A percentile compares a stretch with the other conserved stretches of the same genome.
Conservation (phyloP, 1,139 yeast genomes). For the Pneumocystis sp. region DNA sequence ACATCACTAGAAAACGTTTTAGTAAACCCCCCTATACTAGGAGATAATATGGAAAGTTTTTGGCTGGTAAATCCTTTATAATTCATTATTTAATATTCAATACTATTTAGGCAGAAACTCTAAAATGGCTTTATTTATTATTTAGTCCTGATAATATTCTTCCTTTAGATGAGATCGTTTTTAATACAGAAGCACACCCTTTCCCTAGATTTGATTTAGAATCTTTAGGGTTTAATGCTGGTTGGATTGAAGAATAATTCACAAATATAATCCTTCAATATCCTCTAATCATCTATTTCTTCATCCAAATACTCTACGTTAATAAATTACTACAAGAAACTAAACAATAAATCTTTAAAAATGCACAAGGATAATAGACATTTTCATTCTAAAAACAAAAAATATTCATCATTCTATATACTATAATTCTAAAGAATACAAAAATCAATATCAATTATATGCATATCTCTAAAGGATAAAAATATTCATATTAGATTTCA, state of each 20-base stretch:
- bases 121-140: slow-evolving; percentile 70
- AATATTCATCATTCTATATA: background rate
- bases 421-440: no score
- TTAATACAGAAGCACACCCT: slow-evolving; percentile 92
- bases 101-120: slow-evolving; percentile 48
- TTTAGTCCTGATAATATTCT: slow-evolving; percentile 29
- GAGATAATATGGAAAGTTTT: slow-evolving; percentile 77
- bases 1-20: slow-evolving; percentile 56
- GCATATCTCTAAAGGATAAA: background rate
- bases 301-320: no score
- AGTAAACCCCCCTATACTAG: slow-evolving; percentile 29
- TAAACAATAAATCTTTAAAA: background rate
- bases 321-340: no score
- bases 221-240: background rate
- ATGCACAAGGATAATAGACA: background rate
- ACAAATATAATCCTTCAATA: background rate
- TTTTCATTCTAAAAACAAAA: background rate
- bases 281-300: background rate
- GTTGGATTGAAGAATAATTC: background rate
- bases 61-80: slow-evolving; percentile 37
- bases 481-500: background rate
- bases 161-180: slow-evolving; percentile 41
- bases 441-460: no score
- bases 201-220: background rate
- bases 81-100: background rate